Percentiles rank a stretch among this genome's conserved stretches.
Evolutionary conservation across 108 stramenopile species (phyloP).

Genomic region (Aureococcus anophagefferens): DNA sequence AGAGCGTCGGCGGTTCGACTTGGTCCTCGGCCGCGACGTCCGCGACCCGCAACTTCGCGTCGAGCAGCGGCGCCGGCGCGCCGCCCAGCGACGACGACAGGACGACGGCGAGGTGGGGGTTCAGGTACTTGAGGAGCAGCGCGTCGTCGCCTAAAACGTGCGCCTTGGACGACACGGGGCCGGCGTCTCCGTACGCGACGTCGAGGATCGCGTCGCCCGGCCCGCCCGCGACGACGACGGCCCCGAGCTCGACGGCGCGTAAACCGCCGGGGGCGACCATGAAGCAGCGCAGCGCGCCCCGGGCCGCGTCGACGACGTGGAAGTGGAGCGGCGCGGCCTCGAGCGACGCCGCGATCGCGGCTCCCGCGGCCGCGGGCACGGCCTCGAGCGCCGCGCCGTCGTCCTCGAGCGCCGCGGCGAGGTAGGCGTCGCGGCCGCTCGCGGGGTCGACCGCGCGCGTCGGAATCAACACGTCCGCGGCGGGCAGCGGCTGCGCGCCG

Average conservation of each 20-base stretch:
- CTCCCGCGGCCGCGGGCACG: too few species aligned
- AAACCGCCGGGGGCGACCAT: too few species aligned
- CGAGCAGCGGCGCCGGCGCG: background rate
- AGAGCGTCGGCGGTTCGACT: slow-evolving; percentile 46
- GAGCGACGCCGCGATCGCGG: background rate
- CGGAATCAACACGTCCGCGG: too few species aligned
- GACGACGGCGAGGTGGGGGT: slow-evolving; percentile 76
- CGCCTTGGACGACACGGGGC: slow-evolving; percentile 63
- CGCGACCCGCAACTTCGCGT: background rate
- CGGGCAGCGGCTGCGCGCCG: too few species aligned
- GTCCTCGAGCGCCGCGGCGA: too few species aligned
- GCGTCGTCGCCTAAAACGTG: slow-evolving; percentile 80
- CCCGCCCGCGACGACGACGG: background rate
- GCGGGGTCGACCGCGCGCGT: too few species aligned
- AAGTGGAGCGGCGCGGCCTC: background rate
- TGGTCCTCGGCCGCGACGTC: slow-evolving; percentile 31
- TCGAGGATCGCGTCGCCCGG: background rate
- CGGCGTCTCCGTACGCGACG: slow-evolving; percentile 28
- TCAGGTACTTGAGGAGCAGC: slow-evolving; percentile 82
- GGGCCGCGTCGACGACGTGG: background rate
- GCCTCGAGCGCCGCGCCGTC: too few species aligned
- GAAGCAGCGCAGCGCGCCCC: background rate
- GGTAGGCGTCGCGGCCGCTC: too few species aligned
- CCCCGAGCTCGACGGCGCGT: background rate
- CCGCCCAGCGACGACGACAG: slow-evolving; percentile 31